Evolutionary conservation across 441 rosid genomes (phyloP).

Genomic region (Viola pubescens): DNA sequence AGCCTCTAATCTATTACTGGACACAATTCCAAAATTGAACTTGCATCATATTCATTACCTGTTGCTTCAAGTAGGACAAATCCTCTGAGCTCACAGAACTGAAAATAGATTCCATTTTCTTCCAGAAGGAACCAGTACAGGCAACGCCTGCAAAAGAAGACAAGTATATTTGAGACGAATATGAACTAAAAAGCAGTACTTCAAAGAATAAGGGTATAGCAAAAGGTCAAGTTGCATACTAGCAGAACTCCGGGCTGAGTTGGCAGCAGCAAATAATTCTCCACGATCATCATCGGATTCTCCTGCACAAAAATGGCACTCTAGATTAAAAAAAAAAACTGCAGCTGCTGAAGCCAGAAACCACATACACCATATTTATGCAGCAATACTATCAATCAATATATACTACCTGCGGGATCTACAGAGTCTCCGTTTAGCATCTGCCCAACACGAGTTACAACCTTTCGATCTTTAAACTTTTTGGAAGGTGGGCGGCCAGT

Average conservation of each 20-base stretch:
- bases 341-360: neutral
- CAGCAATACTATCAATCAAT: slow-evolving; percentile 2
- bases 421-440: slow-evolving; percentile 36
- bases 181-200: neutral
- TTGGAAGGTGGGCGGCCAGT: slow-evolving; percentile 84
- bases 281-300: slow-evolving; percentile 86
- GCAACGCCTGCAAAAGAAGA: slow-evolving; percentile 49
- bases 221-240: slow-evolving; percentile 40
- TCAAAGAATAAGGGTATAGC: neutral
- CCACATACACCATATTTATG: neutral
- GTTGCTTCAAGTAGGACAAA: slow-evolving; percentile 61
- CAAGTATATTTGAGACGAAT: neutral
- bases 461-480: slow-evolving; percentile 76
- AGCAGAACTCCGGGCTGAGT: slow-evolving; percentile 59
- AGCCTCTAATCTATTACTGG: slow-evolving; percentile 5
- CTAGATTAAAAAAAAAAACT: slow-evolving; percentile 3
- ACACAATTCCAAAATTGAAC: slow-evolving; percentile 13
- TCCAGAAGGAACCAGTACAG: slow-evolving; percentile 76
- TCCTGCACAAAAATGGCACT: slow-evolving; percentile 40
- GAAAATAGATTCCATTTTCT: slow-evolving; percentile 74
- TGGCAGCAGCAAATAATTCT: slow-evolving; percentile 77
- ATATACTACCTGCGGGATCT: slow-evolving; percentile 52
- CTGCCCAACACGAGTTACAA: slow-evolving; percentile 43
- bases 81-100: slow-evolving; percentile 53
- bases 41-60: slow-evolving; percentile 38